A percentile compares a stretch with the other conserved stretches of the same genome.
These are phyloP conservation scores for Phaseolus lunatus DNA, from an alignment of 306 rosid genomes.

Conservation along the genomic window DNA sequence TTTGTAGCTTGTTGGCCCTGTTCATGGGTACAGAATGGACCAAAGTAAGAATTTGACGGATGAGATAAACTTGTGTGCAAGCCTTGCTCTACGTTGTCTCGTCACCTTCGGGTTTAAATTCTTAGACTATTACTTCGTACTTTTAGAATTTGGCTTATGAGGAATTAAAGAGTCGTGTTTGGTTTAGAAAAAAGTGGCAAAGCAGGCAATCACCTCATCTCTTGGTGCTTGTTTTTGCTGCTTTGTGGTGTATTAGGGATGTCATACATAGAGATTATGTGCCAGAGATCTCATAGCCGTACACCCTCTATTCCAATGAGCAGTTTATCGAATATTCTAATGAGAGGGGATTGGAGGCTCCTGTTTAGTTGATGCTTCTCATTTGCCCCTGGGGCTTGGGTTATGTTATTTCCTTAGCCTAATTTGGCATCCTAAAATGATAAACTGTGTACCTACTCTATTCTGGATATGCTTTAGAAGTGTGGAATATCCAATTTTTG, in stretches of 20 bases:
- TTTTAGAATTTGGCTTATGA: not conserved
- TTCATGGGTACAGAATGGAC: not conserved
- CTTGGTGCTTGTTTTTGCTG: not conserved
- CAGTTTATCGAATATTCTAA: not conserved
- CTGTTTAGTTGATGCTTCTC: not conserved
- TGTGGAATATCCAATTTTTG: slow-evolving; percentile 8
- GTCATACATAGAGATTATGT: not conserved
- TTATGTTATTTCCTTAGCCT: not conserved
- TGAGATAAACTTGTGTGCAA: slow-evolving; percentile 7
- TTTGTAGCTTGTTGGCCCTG: slow-evolving; percentile 19
- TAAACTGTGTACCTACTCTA: not conserved
- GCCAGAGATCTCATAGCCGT: not conserved
- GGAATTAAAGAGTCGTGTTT: not conserved
- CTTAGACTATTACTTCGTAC: not conserved
- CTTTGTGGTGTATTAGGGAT: not conserved
- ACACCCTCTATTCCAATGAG: not conserved
- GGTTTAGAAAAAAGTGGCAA: not conserved
- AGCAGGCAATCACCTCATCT: not conserved
- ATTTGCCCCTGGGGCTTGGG: not conserved
- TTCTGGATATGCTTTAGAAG: slow-evolving; percentile 20
- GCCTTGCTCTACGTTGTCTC: not conserved
- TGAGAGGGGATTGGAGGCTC: not conserved
- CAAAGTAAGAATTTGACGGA: not conserved
- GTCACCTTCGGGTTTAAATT: not conserved
- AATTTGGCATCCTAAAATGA: not conserved